phyloP scores from a whole-genome alignment of 345 rosid species.

The Gossypium anomalum region DNA sequence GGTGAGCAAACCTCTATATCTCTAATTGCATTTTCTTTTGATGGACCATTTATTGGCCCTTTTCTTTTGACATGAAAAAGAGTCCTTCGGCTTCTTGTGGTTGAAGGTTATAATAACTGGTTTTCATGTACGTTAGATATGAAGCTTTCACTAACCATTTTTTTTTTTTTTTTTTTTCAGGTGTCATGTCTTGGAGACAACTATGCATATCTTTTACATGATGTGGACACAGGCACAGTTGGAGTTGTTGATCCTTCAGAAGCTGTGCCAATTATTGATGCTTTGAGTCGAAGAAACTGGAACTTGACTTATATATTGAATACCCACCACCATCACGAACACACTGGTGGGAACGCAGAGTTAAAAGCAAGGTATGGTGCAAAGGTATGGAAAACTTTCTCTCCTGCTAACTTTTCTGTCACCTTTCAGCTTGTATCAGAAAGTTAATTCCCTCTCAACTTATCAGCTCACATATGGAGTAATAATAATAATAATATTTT shows the following conservation, averaged over 20 bases:
- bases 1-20: conserved; percentile 38
- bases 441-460: not conserved
- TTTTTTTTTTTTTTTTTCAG: conserved; percentile 35
- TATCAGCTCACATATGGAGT: not conserved
- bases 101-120: not conserved
- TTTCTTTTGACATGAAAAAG: not conserved
- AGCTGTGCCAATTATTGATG: conserved; percentile 79
- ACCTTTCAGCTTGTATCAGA: not conserved
- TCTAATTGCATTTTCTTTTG: not conserved
- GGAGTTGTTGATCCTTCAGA: conserved; percentile 99
- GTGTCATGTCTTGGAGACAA: conserved; percentile 87
- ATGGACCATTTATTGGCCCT: not conserved
- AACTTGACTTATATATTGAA: conserved; percentile 89
- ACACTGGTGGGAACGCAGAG: conserved; percentile 83
- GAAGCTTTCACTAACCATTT: not conserved
- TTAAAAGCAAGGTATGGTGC: conserved; percentile 97
- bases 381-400: conserved; percentile 58
- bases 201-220: conserved; percentile 92
- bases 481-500: not conserved
- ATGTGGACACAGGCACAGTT: conserved; percentile 92
- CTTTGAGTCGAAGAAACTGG: conserved; percentile 68
- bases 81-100: no score
- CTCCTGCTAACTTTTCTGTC: not conserved
- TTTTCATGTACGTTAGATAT: not conserved
- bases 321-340: conserved; percentile 94